phyloP scores from a whole-genome alignment of 805 yeast species.

The Candida adriatica region DNA sequence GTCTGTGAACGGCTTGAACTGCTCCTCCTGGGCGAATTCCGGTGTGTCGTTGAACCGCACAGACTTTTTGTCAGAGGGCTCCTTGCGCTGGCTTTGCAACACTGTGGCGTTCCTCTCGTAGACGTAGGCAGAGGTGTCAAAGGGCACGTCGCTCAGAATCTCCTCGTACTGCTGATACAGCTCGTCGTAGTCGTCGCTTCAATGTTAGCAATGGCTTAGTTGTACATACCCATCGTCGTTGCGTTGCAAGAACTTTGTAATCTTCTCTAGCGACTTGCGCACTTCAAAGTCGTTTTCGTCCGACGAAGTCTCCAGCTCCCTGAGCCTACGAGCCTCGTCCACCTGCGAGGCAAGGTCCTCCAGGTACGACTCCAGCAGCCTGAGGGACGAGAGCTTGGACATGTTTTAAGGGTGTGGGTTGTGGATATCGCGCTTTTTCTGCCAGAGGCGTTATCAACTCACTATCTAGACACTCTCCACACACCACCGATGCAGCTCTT shows the following conservation, averaged over 20 bases:
- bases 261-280: constrained; percentile 17
- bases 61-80: constrained; percentile 18
- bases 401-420: constrained; percentile 1
- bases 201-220: constrained; percentile 6
- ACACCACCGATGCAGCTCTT: constrained; percentile 46
- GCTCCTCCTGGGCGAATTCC: constrained; percentile 10
- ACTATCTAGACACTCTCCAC: neutral
- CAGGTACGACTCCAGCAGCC: constrained; percentile 22
- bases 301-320: constrained; percentile 9
- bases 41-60: constrained; percentile 24
- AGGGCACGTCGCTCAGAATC: constrained; percentile 7
- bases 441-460: too few relatives aligned
- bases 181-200: constrained; percentile 21
- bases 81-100: constrained; percentile 3
- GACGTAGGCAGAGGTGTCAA: constrained; percentile 14
- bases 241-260: constrained; percentile 19
- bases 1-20: constrained; percentile 20
- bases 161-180: constrained; percentile 17
- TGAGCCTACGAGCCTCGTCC: constrained; percentile 19
- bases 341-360: constrained; percentile 20
- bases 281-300: constrained; percentile 20
- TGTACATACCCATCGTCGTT: constrained; percentile 20
- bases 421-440: too few relatives aligned
- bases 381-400: constrained; percentile 17
- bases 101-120: constrained; percentile 12